Evolutionary conservation across 2,329 filamentous ascomycete genomes (phyloP).

Genomic region (Trichoderma asperellum): DNA sequence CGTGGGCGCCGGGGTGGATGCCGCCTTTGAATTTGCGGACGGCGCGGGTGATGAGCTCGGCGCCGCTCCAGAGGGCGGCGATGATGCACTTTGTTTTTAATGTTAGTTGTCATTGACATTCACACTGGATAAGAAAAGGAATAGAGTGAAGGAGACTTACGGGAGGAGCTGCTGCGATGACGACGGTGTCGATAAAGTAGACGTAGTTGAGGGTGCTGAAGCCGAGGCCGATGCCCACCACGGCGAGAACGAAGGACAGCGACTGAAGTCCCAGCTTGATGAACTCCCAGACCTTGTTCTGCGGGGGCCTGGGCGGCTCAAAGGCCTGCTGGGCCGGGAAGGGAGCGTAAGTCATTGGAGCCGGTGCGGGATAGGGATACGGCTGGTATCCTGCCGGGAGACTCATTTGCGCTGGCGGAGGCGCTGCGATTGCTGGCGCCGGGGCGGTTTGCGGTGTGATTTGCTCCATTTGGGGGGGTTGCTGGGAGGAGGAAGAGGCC

Average conservation of each 20-base stretch:
- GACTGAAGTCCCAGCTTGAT: neutral
- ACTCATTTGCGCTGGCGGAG: neutral
- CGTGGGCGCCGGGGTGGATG: slow-evolving; percentile 50
- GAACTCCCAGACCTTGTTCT: slow-evolving; percentile 4
- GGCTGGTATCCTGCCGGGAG: neutral
- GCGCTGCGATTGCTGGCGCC: neutral
- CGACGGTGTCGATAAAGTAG: neutral
- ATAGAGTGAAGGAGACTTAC: neutral
- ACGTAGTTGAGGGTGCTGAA: neutral
- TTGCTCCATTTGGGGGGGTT: neutral
- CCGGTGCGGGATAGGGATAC: neutral
- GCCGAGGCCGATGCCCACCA: neutral
- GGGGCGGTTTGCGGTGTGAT: neutral
- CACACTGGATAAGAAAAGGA: no score
- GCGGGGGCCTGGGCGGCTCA: neutral
- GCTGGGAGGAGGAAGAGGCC: neutral
- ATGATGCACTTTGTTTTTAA: slow-evolving; percentile 41
- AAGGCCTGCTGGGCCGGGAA: neutral
- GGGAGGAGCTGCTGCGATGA: slow-evolving; percentile 6
- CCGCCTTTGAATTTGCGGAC: slow-evolving; percentile 41
- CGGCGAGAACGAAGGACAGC: neutral
- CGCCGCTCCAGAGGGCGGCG: slow-evolving; percentile 44
- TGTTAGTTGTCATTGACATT: neutral
- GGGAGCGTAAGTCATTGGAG: neutral
- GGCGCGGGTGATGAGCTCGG: slow-evolving; percentile 46